Percentiles rank a stretch among this genome's conserved stretches.
Evolutionary conservation across 192 early-diverging fungal species (phyloP).

Genomic region (Linnemannia zychae): DNA sequence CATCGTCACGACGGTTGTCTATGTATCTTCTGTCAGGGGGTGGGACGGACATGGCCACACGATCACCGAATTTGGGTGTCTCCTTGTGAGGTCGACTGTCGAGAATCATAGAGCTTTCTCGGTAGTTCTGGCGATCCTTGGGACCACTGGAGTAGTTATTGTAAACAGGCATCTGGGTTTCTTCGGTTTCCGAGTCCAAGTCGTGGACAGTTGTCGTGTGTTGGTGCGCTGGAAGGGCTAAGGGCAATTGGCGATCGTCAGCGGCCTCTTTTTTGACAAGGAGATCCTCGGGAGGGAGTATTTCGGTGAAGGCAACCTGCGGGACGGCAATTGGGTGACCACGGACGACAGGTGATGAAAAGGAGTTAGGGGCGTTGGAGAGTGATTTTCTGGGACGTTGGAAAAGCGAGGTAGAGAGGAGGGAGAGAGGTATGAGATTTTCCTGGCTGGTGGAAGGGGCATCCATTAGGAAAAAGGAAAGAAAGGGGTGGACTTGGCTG

Average conservation of each 20-base stretch:
- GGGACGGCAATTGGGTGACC: not conserved
- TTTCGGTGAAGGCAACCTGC: conserved; percentile 4
- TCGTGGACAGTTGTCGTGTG: not conserved
- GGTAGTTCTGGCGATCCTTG: not conserved
- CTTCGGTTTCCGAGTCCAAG: not conserved
- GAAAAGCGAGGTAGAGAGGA: conserved; percentile 39
- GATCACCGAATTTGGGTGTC: not conserved
- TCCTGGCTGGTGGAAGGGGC: not conserved
- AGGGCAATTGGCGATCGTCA: not conserved
- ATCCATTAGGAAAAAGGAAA: not conserved
- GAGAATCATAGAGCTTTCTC: not conserved
- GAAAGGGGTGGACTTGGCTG: too few relatives aligned
- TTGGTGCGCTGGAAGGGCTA: not conserved
- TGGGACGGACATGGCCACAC: not conserved
- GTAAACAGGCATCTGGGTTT: not conserved
- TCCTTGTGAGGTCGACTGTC: not conserved
- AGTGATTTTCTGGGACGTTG: conserved; percentile 5
- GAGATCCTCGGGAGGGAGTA: not conserved
- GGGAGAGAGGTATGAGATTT: conserved; percentile 26
- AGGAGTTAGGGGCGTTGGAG: not conserved
- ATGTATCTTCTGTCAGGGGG: not conserved
- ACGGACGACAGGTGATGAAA: not conserved
- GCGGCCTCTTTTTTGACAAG: conserved; percentile 1
- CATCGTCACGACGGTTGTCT: not conserved
- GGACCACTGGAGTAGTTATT: not conserved